Conservation (phyloP, 1,139 yeast genomes). For the Geotrichum restrictum region DNA sequence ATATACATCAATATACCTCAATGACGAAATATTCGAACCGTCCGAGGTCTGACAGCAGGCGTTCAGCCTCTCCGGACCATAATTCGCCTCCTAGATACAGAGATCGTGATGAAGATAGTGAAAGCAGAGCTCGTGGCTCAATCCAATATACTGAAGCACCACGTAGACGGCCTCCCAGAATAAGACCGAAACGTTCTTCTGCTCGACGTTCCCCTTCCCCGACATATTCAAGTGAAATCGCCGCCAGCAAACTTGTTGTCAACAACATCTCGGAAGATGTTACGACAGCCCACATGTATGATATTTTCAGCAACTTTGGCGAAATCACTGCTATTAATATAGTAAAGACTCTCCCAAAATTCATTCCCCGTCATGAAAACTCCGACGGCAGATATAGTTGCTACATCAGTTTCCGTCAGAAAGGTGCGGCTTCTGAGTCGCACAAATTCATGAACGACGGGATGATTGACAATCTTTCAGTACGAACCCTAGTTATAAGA, state of each 20-base stretch:
- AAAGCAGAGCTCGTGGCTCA: no score
- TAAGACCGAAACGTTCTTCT: no score
- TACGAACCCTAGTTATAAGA: background rate
- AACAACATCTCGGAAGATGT: background rate
- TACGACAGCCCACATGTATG: background rate
- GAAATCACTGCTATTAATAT: background rate
- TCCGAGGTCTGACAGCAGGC: no score
- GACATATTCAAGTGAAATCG: no score
- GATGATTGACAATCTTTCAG: background rate
- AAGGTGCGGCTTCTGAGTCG: background rate
- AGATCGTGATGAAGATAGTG: no score
- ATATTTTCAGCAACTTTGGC: constrained; percentile 1
- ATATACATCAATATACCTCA: no score
- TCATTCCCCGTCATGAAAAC: background rate
- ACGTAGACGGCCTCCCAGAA: no score
- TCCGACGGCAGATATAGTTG: background rate
- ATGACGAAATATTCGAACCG: no score
- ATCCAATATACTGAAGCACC: no score
- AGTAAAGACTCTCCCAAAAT: background rate
- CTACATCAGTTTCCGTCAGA: background rate
- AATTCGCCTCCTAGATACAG: no score
- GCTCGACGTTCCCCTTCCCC: no score
- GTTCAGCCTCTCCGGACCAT: no score
- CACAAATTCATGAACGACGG: background rate
- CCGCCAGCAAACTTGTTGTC: background rate